Evolutionary conservation across 768 basidiomycete genomes (phyloP), one percentile per base, ranked within the genome.

Genomic region (Suillus placidus): DNA sequence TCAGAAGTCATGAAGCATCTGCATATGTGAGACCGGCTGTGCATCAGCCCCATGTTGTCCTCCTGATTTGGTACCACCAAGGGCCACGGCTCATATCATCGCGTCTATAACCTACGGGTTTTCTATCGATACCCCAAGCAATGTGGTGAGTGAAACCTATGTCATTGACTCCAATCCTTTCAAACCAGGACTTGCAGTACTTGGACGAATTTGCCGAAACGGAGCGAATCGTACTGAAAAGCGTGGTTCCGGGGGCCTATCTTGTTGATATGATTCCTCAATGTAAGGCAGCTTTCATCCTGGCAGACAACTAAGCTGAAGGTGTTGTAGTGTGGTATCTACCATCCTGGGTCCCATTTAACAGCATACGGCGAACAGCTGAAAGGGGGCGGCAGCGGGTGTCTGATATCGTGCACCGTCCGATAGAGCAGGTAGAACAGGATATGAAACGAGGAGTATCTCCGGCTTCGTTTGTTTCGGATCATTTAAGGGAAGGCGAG

Each of bases 321-420:
- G 37, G 18, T 13, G 8, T 6, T 64, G 16, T 20, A 74, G 73
- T 74, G 45, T 70, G 69, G 55, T 43, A 69, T 60, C 38, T 74
- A 10, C 73, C 73, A 6, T 42, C 49, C 9, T 66, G 71, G 64
- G 42, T 71, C n/a, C 73, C 73, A n/a, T 71, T 69, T 9, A 63
- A 66, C 32, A 32, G 37, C 63, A 66, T 66, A 35, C 65, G 23
- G 18, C 32, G 54, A 26, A 66, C 34, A 30, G 65, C 45, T 14
- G 61, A 66, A n/a, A 37, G 20, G 2, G 65, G 65, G 23, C 65
- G 64, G 20, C 23, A 26, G 26, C 51, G 64, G 18, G 47, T 66
- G 13, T 40, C 42, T 4, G 13, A 43, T 13, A 32, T 54, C 13
- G 61, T 66, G 10, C 40, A 54, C 42, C 64, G 30, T 30, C 65